phyloP scores from a whole-genome alignment of 345 rosid species.

The Tarenaya hassleriana region DNA sequence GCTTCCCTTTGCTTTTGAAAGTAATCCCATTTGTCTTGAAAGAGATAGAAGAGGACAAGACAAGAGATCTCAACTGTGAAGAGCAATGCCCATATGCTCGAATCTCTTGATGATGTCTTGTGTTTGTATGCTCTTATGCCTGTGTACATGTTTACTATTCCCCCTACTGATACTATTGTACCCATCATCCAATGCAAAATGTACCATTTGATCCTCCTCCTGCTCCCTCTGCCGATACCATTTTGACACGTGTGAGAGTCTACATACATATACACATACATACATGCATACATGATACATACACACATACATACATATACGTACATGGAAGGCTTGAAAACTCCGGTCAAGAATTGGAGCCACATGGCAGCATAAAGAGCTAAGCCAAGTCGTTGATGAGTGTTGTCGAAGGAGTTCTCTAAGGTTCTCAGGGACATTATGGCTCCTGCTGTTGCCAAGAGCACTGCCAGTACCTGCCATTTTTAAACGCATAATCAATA shows the following conservation, averaged over 20 bases:
- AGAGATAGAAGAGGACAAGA: constrained; percentile 62
- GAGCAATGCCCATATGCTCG: constrained; percentile 57
- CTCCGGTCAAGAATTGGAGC: constrained; percentile 63
- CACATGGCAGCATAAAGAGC: constrained; percentile 63
- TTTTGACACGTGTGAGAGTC: not conserved
- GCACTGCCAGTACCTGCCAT: constrained; percentile 49
- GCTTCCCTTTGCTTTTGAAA: constrained; percentile 38
- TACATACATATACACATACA: not conserved
- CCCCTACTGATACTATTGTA: constrained; percentile 48
- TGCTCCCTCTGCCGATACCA: constrained; percentile 47
- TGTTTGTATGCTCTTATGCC: constrained; percentile 62
- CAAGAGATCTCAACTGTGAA: constrained; percentile 66
- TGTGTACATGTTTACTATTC: constrained; percentile 70
- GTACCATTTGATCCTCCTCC: constrained; percentile 65
- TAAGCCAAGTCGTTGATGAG: constrained; percentile 75
- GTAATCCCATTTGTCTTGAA: constrained; percentile 83
- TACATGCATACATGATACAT: too few relatives aligned
- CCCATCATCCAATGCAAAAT: constrained; percentile 77
- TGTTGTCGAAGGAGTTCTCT: constrained; percentile 62
- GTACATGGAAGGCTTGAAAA: constrained; percentile 63
- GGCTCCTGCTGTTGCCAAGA: constrained; percentile 69
- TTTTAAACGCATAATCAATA: not conserved
- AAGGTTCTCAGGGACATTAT: constrained; percentile 67
- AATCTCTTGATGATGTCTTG: constrained; percentile 42
- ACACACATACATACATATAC: not conserved